Percentiles rank a stretch among this genome's conserved stretches.
phyloP scores from a whole-genome alignment of 2,329 filamentous ascomycete species.

The Davidsoniella neocaledoniae region DNA sequence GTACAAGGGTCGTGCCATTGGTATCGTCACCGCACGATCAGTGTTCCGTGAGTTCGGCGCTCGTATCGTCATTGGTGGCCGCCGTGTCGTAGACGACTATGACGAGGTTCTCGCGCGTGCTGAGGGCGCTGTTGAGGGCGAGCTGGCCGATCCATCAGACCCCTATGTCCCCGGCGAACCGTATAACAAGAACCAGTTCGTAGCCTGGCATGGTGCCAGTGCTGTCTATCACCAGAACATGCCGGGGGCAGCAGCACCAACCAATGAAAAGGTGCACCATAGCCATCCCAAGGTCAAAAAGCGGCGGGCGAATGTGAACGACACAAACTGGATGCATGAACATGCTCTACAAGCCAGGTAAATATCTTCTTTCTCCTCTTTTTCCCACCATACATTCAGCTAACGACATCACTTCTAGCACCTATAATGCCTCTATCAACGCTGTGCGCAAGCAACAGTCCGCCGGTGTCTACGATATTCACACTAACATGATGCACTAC shows the following conservation, averaged over 20 bases:
- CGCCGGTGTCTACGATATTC: conserved; percentile 73
- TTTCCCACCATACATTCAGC: neutral
- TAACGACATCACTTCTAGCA: conserved; percentile 32
- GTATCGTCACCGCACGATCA: conserved; percentile 87
- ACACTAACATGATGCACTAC: conserved; percentile 84
- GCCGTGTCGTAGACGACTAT: conserved; percentile 78
- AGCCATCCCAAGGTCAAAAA: conserved; percentile 72
- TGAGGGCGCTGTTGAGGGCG: conserved; percentile 69
- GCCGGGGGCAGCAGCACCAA: conserved; percentile 58
- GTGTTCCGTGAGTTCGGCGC: conserved; percentile 96
- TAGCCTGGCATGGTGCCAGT: conserved; percentile 95
- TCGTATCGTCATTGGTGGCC: conserved; percentile 81
- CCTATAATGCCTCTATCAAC: conserved; percentile 65
- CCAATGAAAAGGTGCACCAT: conserved; percentile 15
- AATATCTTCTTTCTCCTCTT: conserved; percentile 12
- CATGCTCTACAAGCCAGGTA: conserved; percentile 85
- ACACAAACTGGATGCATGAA: conserved; percentile 92
- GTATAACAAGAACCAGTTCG: conserved; percentile 99
- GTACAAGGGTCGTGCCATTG: conserved; percentile 95
- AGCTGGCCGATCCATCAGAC: conserved; percentile 82
- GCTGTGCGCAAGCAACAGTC: conserved; percentile 51
- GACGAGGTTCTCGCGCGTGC: conserved; percentile 57
- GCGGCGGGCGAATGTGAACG: conserved; percentile 72
- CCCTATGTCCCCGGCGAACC: conserved; percentile 50
- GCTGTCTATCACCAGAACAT: conserved; percentile 79